Evolutionary conservation across 345 rosid species (phyloP), one percentile per base, ranked within the genome.

Genomic region (Melastoma malabathricum): DNA sequence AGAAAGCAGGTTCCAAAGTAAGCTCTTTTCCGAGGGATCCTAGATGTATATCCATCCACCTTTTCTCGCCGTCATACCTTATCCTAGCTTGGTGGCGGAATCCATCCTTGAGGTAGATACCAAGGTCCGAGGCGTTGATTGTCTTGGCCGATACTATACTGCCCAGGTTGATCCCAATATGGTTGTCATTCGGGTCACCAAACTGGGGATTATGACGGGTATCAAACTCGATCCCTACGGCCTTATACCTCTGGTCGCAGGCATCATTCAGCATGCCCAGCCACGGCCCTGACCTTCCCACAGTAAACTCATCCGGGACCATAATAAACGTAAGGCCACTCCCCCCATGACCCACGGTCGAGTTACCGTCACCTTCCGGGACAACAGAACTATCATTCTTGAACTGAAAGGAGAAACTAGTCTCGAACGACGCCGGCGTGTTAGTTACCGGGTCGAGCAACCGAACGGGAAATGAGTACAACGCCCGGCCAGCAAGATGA

Each of bases 221-320:
- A 18, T 78, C 80, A 41, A 72, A 74, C 19, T 78, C 74, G 5
- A 78, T 27, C 6, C 72, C 78, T 12, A 72, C 57, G n/a, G 68
- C 76, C 48, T 74, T 78, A 56, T 69, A 74, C 47, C 65, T 54
- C 8, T 78, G 78, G 23, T 69, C 63, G 43, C 78, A 78, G 15
- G 80, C 83, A 56, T 78, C 80, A 16, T 74, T 78, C 39, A 78
- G 75, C 80, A 78, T 65, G 6, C 62, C 80, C 1, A 78, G 64
- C 83, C 80, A 74, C 0, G 77, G 75, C 5, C 80, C 83, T 10
- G 77, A 50, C 59, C 83, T 59, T 19, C 83, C 83, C 3, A 78
- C 66, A 0, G 78, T 74, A 59, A 78, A 72, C 67, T 78, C 74
- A 20, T 74, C 76, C 0, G 80, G 83, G 6, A 74, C 80, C 1